Conservation (phyloP, 805 yeast species). For the Saturnispora dispora region DNA sequence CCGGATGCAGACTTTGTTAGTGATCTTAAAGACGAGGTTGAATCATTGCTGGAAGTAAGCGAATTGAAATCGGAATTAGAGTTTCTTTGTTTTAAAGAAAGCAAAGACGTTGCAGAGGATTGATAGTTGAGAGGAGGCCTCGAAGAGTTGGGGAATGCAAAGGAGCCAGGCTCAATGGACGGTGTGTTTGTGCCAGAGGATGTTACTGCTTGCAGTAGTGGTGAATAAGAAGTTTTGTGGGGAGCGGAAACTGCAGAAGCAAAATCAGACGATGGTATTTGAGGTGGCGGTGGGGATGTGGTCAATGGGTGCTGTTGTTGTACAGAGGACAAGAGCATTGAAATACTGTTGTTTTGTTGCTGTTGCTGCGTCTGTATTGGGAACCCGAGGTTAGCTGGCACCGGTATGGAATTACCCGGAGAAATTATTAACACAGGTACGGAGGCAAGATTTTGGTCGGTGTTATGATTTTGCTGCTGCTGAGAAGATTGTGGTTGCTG, state of each 20-base stretch:
- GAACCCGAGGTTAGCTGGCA: conserved; percentile 5
- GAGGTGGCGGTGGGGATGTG: not conserved
- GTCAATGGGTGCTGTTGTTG: not conserved
- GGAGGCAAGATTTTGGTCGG: not conserved
- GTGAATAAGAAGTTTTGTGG: not conserved
- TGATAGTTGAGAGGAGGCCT: conserved; percentile 9
- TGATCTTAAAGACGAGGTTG: conserved; percentile 26
- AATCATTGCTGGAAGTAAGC: conserved; percentile 25
- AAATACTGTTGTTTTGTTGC: not conserved
- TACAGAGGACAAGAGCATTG: not conserved
- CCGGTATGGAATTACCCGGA: conserved; percentile 1
- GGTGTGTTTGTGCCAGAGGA: not conserved
- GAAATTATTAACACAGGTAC: not conserved
- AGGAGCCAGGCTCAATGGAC: not conserved
- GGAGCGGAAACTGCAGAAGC: not conserved
- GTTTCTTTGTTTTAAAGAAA: not conserved
- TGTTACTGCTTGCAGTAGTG: not conserved
- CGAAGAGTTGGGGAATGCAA: not conserved
- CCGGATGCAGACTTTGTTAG: conserved; percentile 21
- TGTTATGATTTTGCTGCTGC: not conserved
- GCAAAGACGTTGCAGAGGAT: conserved; percentile 18
- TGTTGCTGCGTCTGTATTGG: not conserved
- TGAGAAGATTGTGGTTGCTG: conserved; percentile 3
- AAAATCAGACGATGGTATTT: conserved; percentile 1
- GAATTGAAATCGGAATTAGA: conserved; percentile 4